phyloP scores from a whole-genome alignment of 352 stramenopile genomes.

The Globisporangium lucens region DNA sequence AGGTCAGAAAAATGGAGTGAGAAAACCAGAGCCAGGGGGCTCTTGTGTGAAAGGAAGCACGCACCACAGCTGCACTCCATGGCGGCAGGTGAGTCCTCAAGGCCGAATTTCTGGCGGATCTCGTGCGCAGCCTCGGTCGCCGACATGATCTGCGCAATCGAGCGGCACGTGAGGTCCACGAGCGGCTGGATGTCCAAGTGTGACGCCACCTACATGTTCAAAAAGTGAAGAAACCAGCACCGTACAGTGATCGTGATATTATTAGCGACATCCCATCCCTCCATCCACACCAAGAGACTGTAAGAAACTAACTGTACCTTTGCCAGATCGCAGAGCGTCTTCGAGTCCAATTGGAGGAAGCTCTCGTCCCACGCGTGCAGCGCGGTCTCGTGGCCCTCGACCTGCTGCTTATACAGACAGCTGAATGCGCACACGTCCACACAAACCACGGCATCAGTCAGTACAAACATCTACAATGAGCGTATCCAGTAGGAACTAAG shows the following conservation, averaged over 20 bases:
- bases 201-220: slow-evolving; percentile 44
- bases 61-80: slow-evolving; percentile 51
- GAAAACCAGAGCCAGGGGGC: neutral
- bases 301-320: slow-evolving; percentile 30
- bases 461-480: neutral
- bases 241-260: neutral
- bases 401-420: slow-evolving; percentile 75
- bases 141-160: slow-evolving; percentile 84
- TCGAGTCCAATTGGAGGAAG: slow-evolving; percentile 72
- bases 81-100: slow-evolving; percentile 44
- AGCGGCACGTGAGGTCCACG: slow-evolving; percentile 75
- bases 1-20: neutral
- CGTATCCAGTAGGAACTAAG: neutral
- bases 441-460: neutral
- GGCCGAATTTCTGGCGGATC: slow-evolving; percentile 70
- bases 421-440: slow-evolving; percentile 23
- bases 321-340: slow-evolving; percentile 73
- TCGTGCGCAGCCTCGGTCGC: slow-evolving; percentile 72
- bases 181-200: slow-evolving; percentile 81
- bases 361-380: slow-evolving; percentile 65
- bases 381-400: slow-evolving; percentile 51
- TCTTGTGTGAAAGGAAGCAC: slow-evolving; percentile 8
- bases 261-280: neutral
- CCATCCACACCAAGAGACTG: neutral
- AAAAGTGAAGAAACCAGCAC: neutral